Evolutionary conservation across 352 stramenopile genomes (phyloP).

Genomic region (Phytopythium vexans): DNA sequence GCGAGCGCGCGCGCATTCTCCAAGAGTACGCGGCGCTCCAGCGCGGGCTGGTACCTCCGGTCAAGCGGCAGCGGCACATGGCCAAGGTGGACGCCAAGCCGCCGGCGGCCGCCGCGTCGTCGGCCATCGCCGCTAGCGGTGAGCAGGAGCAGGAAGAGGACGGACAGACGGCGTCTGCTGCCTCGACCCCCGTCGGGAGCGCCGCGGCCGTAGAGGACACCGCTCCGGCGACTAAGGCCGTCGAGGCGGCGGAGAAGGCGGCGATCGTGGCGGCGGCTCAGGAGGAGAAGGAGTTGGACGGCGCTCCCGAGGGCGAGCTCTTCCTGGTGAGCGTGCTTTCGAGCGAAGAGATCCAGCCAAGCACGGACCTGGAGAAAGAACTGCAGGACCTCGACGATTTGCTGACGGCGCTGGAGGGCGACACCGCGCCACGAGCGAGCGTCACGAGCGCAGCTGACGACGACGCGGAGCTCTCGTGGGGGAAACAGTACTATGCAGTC

Average conservation of each 20-base stretch:
- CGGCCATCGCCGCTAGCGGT: too few species aligned
- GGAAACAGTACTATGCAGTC: constrained; percentile 35
- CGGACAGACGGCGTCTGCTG: constrained; percentile 1
- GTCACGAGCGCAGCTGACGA: background rate
- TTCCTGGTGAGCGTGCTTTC: constrained; percentile 54
- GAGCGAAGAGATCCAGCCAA: constrained; percentile 39
- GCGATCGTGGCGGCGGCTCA: constrained; percentile 16
- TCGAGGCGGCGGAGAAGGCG: background rate
- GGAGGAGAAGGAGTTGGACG: constrained; percentile 37
- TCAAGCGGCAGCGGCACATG: constrained; percentile 5
- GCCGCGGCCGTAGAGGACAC: background rate
- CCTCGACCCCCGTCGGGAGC: constrained; percentile 2
- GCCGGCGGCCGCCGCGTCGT: background rate
- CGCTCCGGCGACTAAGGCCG: background rate
- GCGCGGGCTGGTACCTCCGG: constrained; percentile 2
- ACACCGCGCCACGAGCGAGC: background rate
- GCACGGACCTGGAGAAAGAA: constrained; percentile 26
- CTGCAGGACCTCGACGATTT: constrained; percentile 27
- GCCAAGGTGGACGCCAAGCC: background rate
- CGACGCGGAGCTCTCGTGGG: constrained; percentile 31
- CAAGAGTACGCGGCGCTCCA: constrained; percentile 5
- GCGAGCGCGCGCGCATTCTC: constrained; percentile 4
- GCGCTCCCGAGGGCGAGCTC: constrained; percentile 51
- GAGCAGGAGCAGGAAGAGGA: background rate
- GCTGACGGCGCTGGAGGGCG: constrained; percentile 6